phyloP scores from a whole-genome alignment of 2,329 filamentous ascomycete genomes.

The Juglanconis sp. region DNA sequence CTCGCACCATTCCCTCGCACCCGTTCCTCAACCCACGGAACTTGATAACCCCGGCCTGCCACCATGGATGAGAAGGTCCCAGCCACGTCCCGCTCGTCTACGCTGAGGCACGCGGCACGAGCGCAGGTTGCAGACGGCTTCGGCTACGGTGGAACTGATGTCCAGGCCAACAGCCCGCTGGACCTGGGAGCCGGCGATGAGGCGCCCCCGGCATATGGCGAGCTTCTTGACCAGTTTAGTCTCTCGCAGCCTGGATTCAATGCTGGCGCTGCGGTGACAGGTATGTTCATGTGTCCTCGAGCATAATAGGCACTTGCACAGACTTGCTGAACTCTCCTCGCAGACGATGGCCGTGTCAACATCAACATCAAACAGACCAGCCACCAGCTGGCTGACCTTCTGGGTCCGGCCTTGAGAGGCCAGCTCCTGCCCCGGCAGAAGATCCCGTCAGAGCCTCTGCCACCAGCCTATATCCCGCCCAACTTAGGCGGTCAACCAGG shows the following conservation, averaged over 20 bases:
- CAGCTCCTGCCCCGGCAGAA: conserved; percentile 49
- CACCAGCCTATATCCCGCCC: conserved; percentile 70
- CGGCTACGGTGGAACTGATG: conserved; percentile 9
- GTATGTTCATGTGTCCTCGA: conserved; percentile 29
- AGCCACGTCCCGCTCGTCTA: background rate
- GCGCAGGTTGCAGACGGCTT: conserved; percentile 38
- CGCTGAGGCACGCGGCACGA: background rate
- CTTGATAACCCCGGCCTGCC: conserved; percentile 24
- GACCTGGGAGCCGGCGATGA: conserved; percentile 39
- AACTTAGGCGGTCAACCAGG: conserved; percentile 62
- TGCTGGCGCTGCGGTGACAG: conserved; percentile 57
- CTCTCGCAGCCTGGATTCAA: conserved; percentile 62
- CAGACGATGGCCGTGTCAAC: conserved; percentile 73
- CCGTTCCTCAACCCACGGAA: background rate
- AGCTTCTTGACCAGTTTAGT: conserved; percentile 52
- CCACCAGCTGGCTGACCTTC: conserved; percentile 61
- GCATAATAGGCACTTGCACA: background rate
- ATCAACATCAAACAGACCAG: conserved; percentile 76
- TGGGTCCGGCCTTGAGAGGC: conserved; percentile 56
- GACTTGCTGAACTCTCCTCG: conserved; percentile 8
- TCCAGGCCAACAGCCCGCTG: conserved; percentile 27
- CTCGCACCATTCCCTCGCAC: background rate
- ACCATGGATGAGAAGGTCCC: conserved; percentile 10
- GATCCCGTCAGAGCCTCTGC: conserved; percentile 41
- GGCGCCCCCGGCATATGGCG: conserved; percentile 58